phyloP scores from a whole-genome alignment of 352 stramenopile genomes.

The Blastocystis sp. region DNA sequence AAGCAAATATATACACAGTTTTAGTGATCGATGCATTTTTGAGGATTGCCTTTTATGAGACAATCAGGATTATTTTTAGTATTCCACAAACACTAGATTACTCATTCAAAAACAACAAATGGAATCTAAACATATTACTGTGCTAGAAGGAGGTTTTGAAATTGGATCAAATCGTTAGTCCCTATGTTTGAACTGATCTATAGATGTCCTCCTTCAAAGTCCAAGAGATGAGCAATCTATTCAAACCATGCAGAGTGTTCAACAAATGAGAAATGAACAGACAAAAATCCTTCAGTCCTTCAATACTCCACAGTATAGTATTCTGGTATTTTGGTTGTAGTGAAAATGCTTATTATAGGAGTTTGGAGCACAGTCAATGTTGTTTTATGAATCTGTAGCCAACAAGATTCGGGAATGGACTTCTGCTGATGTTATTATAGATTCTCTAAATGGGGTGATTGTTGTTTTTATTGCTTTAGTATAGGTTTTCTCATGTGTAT shows the following conservation, averaged over 20 bases:
- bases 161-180: no score
- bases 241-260: conserved; percentile 43
- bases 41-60: no score
- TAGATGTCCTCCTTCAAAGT: background rate
- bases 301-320: conserved; percentile 20
- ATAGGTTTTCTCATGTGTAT: background rate
- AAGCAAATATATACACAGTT: no score
- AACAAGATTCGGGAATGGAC: background rate
- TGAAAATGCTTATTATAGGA: background rate
- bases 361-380: conserved; percentile 46
- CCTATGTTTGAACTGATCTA: background rate
- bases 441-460: background rate
- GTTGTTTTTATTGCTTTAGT: background rate
- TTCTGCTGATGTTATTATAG: conserved; percentile 3
- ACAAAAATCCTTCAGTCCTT: conserved; percentile 35
- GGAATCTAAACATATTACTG: background rate
- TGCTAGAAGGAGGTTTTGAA: no score
- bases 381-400: conserved; percentile 34
- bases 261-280: conserved; percentile 19
- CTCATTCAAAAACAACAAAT: background rate
- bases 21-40: no score
- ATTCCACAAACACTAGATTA: background rate
- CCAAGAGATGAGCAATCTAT: background rate
- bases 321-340: background rate
- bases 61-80: background rate